Evolutionary conservation across 768 basidiomycete species (phyloP).

Genomic region (Hebeloma cylindrosporum): DNA sequence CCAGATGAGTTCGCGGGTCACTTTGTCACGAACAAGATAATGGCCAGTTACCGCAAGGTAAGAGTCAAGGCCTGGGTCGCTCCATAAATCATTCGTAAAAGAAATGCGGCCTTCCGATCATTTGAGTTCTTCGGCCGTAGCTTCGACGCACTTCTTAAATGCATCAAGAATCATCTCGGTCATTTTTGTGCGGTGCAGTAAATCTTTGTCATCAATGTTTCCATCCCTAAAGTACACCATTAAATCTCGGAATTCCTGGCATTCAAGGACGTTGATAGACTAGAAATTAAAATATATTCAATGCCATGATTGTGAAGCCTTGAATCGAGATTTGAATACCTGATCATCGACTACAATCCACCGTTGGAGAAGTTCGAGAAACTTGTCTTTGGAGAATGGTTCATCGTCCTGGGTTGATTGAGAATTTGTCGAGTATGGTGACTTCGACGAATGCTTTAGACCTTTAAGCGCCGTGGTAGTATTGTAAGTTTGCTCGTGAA

Average conservation of each 20-base stretch:
- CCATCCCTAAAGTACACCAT: constrained; percentile 28
- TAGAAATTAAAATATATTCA: constrained; percentile 10
- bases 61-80: constrained; percentile 19
- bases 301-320: neutral
- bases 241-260: constrained; percentile 32
- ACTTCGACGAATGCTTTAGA: constrained; percentile 19
- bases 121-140: constrained; percentile 21
- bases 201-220: constrained; percentile 24
- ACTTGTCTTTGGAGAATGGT: constrained; percentile 23
- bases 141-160: no score
- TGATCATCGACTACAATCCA: constrained; percentile 34
- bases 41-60: constrained; percentile 35
- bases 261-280: constrained; percentile 40
- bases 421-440: neutral
- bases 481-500: constrained; percentile 10
- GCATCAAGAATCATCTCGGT: constrained; percentile 27
- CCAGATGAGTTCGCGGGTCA: constrained; percentile 22
- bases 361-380: constrained; percentile 17
- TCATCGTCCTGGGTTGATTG: neutral
- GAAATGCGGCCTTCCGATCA: constrained; percentile 29
- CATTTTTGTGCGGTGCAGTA: constrained; percentile 36
- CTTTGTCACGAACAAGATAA: constrained; percentile 20
- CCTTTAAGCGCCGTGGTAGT: constrained; percentile 12
- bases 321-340: constrained; percentile 17
- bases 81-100: constrained; percentile 39